Conservation (phyloP, 192 early-diverging fungal species). For the Mortierella claussenii region DNA sequence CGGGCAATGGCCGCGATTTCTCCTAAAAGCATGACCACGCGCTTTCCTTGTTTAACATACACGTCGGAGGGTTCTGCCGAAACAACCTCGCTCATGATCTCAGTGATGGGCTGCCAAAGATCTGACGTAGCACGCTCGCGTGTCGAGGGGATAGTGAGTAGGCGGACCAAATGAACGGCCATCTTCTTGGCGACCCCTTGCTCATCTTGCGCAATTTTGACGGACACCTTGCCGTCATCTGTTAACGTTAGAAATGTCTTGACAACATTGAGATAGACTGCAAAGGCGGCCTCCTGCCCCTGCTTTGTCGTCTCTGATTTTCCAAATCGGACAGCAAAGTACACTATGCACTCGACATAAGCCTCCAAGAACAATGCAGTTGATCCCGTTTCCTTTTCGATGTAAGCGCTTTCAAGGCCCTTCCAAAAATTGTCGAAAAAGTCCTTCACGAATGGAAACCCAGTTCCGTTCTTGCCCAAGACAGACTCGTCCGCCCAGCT, state of each 20-base stretch:
- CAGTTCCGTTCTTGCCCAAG: constrained; percentile 46
- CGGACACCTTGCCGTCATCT: constrained; percentile 14
- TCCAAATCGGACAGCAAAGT: constrained; percentile 57
- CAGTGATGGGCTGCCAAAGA: constrained; percentile 30
- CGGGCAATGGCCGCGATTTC: constrained; percentile 10
- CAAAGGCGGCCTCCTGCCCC: constrained; percentile 41
- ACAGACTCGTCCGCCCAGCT: constrained; percentile 40
- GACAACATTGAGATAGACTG: constrained; percentile 15
- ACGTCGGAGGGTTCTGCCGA: constrained; percentile 23
- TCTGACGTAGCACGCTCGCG: constrained; percentile 23
- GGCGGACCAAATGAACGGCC: constrained; percentile 17
- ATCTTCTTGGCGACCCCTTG: constrained; percentile 34
- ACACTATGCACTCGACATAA: constrained; percentile 74
- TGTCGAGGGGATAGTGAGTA: constrained; percentile 41
- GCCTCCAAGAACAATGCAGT: constrained; percentile 65
- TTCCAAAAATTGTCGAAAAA: constrained; percentile 74
- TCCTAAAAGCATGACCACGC: constrained; percentile 21
- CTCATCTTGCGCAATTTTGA: constrained; percentile 34
- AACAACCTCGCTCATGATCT: constrained; percentile 25
- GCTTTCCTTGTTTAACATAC: constrained; percentile 37
- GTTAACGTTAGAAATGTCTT: constrained; percentile 18
- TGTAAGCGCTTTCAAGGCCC: constrained; percentile 57
- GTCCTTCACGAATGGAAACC: constrained; percentile 59
- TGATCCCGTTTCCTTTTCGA: constrained; percentile 58
- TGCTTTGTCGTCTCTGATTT: constrained; percentile 43